These are phyloP conservation scores for Periconia digitata DNA, from an alignment of 2,329 filamentous ascomycete genomes.

Conservation along the genomic window DNA sequence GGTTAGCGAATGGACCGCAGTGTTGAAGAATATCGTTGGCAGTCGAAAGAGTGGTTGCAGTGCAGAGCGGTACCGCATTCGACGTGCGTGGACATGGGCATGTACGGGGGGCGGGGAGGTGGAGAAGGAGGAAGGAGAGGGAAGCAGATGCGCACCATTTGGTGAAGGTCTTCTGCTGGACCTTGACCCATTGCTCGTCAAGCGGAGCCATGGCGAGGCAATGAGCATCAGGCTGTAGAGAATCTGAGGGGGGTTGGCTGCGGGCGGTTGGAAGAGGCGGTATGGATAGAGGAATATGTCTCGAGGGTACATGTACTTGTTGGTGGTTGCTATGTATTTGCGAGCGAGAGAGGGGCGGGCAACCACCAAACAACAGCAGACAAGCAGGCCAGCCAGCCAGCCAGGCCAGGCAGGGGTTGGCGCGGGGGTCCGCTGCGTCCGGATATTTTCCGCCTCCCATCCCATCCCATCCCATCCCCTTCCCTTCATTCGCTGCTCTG, in stretches of 20 bases:
- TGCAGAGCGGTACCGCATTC: not conserved
- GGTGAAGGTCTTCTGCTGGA: conserved; percentile 98
- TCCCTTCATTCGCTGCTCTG: not conserved
- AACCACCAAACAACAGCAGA: not conserved
- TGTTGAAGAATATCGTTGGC: conserved; percentile 8
- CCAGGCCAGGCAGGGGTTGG: not conserved
- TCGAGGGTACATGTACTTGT: not conserved
- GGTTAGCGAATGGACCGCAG: conserved; percentile 21
- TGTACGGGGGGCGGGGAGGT: not conserved
- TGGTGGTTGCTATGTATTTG: no score
- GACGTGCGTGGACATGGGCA: not conserved
- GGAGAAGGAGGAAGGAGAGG: conserved; percentile 3
- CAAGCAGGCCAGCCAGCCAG: not conserved
- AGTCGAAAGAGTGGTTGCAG: not conserved
- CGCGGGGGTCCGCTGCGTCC: no score
- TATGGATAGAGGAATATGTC: not conserved
- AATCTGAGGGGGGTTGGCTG: not conserved
- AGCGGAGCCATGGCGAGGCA: conserved; percentile 46
- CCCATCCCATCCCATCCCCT: not conserved
- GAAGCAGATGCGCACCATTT: conserved; percentile 70
- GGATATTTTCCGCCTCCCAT: not conserved
- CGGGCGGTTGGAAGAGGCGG: not conserved
- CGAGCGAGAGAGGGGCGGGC: not conserved
- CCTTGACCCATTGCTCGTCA: conserved; percentile 68
- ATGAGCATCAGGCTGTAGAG: conserved; percentile 29